Evolutionary conservation across 2,329 filamentous ascomycete species (phyloP).

Genomic region (Aspergillus sp.): DNA sequence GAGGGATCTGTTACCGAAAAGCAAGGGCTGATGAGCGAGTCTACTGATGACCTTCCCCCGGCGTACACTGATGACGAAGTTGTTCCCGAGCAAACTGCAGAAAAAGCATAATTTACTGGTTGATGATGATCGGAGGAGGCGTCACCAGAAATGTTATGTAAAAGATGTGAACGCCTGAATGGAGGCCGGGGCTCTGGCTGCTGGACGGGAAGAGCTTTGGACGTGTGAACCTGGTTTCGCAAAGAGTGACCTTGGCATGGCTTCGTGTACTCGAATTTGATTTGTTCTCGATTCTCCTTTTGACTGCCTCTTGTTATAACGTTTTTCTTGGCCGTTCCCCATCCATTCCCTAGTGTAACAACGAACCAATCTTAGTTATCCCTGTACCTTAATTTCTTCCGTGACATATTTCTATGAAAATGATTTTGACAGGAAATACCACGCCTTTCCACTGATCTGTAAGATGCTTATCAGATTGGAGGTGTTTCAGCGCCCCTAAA

Average conservation of each 20-base stretch:
- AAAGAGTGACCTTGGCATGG: not conserved
- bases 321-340: not conserved
- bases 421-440: not conserved
- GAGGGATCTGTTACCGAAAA: constrained; percentile 44
- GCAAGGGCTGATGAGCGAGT: constrained; percentile 39
- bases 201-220: constrained; percentile 9
- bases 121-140: not conserved
- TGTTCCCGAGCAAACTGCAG: constrained; percentile 22
- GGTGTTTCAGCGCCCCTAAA: not conserved
- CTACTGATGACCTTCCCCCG: constrained; percentile 35
- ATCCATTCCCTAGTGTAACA: not conserved
- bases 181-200: constrained; percentile 1
- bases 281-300: not conserved
- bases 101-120: constrained; percentile 31
- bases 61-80: constrained; percentile 36
- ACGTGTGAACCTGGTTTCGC: not conserved
- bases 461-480: not conserved
- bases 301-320: constrained; percentile 1
- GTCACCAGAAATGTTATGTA: not conserved
- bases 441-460: too few species aligned
- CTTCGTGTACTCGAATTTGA: constrained; percentile 1
- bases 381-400: not conserved
- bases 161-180: not conserved
- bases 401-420: not conserved
- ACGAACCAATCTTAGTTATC: not conserved